phyloP scores from a whole-genome alignment of 441 rosid genomes.

The Adansonia gregorii region DNA sequence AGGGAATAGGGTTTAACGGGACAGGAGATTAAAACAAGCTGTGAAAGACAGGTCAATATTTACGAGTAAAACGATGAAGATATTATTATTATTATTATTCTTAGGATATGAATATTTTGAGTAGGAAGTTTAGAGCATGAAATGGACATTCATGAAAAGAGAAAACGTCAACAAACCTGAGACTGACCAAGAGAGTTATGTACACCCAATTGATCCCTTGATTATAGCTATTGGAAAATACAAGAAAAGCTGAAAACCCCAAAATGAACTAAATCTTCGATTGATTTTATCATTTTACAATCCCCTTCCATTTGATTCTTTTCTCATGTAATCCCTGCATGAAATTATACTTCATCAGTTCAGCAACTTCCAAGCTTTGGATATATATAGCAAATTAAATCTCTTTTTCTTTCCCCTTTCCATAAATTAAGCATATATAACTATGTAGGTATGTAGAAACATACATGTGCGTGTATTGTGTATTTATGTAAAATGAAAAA shows the following conservation, averaged over 20 bases:
- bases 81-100: not conserved
- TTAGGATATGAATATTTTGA: not conserved
- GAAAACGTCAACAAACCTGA: slow-evolving; percentile 4
- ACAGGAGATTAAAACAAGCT: not conserved
- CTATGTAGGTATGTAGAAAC: not conserved
- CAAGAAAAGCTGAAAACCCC: not conserved
- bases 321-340: slow-evolving; percentile 14
- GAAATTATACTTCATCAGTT: not conserved
- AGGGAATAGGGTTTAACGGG: not conserved
- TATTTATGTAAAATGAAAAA: not conserved
- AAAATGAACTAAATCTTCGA: slow-evolving; percentile 8
- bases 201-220: slow-evolving; percentile 14
- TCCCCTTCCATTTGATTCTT: not conserved
- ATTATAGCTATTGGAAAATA: not conserved
- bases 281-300: not conserved
- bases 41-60: not conserved
- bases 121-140: slow-evolving; percentile 10
- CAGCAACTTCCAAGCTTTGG: not conserved
- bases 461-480: not conserved
- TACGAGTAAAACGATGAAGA: not conserved
- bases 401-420: not conserved
- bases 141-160: slow-evolving; percentile 9
- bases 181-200: slow-evolving; percentile 13
- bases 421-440: not conserved
- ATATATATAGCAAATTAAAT: not conserved